Evolutionary conservation across 768 basidiomycete genomes (phyloP).

Genomic region (Tricholoma sp.): DNA sequence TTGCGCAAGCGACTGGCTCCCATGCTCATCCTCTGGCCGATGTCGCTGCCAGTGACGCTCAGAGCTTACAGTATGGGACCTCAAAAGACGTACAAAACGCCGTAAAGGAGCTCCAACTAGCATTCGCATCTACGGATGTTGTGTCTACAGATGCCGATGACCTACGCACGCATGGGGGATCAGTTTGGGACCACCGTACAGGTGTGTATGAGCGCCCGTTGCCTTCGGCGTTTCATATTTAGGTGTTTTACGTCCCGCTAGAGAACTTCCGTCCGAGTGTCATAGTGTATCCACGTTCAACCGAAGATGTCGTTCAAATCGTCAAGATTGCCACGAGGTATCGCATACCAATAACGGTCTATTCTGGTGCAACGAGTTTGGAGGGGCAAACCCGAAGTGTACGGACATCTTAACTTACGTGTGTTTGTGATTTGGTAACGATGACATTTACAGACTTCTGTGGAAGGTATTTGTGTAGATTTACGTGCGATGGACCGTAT

Average conservation of each 20-base stretch:
- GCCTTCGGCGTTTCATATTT: background rate
- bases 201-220: conserved; percentile 27
- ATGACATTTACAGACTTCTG: conserved; percentile 18
- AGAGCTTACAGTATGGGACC: conserved; percentile 39
- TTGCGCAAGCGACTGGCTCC: conserved; percentile 4
- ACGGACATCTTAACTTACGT: conserved; percentile 4
- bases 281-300: conserved; percentile 59
- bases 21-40: background rate
- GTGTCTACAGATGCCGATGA: conserved; percentile 51
- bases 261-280: conserved; percentile 44
- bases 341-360: conserved; percentile 73
- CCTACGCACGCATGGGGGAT: conserved; percentile 50
- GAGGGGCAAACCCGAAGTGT: conserved; percentile 76
- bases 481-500: conserved; percentile 77
- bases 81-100: conserved; percentile 48
- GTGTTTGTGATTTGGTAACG: conserved; percentile 10
- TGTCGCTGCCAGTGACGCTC: background rate
- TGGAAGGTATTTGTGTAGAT: conserved; percentile 76
- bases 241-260: conserved; percentile 13
- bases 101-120: conserved; percentile 40
- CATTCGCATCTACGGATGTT: conserved; percentile 30
- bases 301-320: conserved; percentile 78
- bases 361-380: conserved; percentile 76
- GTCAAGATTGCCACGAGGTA: conserved; percentile 73
- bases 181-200: conserved; percentile 44